Base-by-base conservation (phyloP, 1,284 basidiomycete genomes). In the Schizopora paradoxa region DNA sequence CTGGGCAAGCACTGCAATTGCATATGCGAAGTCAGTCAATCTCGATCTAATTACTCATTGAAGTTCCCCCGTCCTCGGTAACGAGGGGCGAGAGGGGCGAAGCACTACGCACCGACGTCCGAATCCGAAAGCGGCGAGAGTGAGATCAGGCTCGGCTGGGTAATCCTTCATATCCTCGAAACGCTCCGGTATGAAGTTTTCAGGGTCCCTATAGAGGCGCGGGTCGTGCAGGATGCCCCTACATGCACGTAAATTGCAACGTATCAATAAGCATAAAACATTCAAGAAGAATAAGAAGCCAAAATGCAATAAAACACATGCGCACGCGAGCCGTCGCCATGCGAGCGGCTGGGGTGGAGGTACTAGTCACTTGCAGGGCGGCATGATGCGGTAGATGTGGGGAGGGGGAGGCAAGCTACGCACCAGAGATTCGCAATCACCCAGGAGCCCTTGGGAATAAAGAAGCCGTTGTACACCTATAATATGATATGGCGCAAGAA, bases 71-170 rank as follows among this genome's bases (percentile, higher is more conserved):
- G n/a, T n/a, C n/a, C n/a, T n/a, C n/a, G n/a, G n/a, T n/a, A n/a
- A n/a, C n/a, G n/a, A n/a, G n/a, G n/a, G n/a, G n/a, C n/a, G n/a
- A n/a, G n/a, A n/a, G n/a, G n/a, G n/a, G 49, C 41, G 23, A 10
- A 45, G 37, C 14, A 7, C 2, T 32, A n/a, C 6, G 13, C 72
- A 65, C n/a, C 72, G 59, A 7, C 72, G 56, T 16, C 71, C 71
- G 41, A 72, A 73, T 1, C 71, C 71, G 49, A 73, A 74, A 8
- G 68, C 67, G 29, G 65, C 7, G 70, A 66, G 49, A 71, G 70
- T 16, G 63, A 58, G 38, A 61, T 52, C 29, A 72, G 39, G 5
- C 66, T 55, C 10, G 66, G 63, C 19, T n/a, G 18, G 27, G 5
- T 14, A 8, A 44, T 69, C 51, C n/a, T 55, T 52, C n/a, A 59